Evolutionary conservation across 768 basidiomycete species (phyloP).

Genomic region (Melanogaster broomeanus): DNA sequence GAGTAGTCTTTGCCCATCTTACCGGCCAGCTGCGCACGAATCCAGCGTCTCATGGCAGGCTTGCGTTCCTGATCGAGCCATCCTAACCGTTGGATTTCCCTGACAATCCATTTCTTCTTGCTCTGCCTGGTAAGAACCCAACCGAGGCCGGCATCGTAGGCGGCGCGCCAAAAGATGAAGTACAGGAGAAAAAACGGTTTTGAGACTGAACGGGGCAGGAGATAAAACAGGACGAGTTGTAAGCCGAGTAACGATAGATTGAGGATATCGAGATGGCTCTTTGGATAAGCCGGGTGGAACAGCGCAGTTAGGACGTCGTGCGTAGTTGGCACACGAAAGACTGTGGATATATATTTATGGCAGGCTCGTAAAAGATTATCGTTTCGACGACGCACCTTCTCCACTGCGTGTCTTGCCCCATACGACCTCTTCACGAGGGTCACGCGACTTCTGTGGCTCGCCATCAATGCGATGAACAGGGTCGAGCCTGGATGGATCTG

Average conservation of each 20-base stretch:
- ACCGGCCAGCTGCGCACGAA: slow-evolving; percentile 77
- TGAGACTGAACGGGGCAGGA: slow-evolving; percentile 56
- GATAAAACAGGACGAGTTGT: slow-evolving; percentile 74
- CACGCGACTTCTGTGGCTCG: slow-evolving; percentile 12
- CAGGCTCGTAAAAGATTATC: slow-evolving; percentile 2
- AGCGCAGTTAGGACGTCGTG: slow-evolving; percentile 86
- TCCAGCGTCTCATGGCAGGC: slow-evolving; percentile 76
- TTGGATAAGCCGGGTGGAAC: slow-evolving; percentile 79
- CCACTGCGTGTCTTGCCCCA: slow-evolving; percentile 88
- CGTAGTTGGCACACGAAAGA: slow-evolving; percentile 91
- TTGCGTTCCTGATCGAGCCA: slow-evolving; percentile 82
- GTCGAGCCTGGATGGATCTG: background rate
- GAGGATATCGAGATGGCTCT: slow-evolving; percentile 86
- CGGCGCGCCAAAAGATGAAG: slow-evolving; percentile 90
- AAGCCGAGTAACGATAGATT: slow-evolving; percentile 78
- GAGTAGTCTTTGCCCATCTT: slow-evolving; percentile 97
- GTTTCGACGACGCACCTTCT: slow-evolving; percentile 52
- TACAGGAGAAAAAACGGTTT: slow-evolving; percentile 82
- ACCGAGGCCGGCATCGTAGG: slow-evolving; percentile 92
- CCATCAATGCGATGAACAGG: background rate
- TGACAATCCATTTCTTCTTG: slow-evolving; percentile 92
- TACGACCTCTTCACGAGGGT: slow-evolving; percentile 56
- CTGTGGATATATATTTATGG: slow-evolving; percentile 40
- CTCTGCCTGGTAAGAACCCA: slow-evolving; percentile 95
- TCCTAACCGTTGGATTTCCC: slow-evolving; percentile 71